Conservation (phyloP, 1,284 basidiomycete genomes). For the Leccinum fallax region DNA sequence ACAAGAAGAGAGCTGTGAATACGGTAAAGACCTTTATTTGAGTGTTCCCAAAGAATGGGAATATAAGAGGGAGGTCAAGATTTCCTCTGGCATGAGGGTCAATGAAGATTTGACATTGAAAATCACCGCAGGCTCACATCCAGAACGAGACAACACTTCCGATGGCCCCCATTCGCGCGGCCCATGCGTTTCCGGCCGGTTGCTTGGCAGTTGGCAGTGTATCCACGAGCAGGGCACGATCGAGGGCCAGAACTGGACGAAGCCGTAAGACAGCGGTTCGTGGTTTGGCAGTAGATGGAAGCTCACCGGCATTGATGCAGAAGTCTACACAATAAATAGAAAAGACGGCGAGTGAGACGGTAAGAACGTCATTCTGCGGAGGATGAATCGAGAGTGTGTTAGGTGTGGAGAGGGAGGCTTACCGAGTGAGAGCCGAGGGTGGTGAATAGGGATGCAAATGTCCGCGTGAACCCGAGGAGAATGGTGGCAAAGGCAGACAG, state of each 20-base stretch:
- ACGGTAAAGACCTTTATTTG: conserved; percentile 79
- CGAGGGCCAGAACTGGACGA: conserved; percentile 72
- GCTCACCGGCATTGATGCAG: conserved; percentile 82
- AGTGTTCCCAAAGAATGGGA: conserved; percentile 75
- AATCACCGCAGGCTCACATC: conserved; percentile 56
- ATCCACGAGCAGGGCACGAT: conserved; percentile 81
- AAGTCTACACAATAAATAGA: conserved; percentile 94
- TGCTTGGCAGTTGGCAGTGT: conserved; percentile 71
- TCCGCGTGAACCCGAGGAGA: conserved; percentile 82
- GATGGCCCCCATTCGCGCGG: conserved; percentile 83
- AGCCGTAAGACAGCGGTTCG: conserved; percentile 1
- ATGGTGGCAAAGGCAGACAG: conserved; percentile 78
- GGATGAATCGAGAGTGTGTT: background rate
- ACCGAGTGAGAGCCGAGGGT: conserved; percentile 40
- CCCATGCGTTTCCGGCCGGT: conserved; percentile 93
- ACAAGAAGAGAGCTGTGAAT: conserved; percentile 54
- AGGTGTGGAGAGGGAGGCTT: conserved; percentile 9
- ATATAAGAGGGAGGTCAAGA: conserved; percentile 62
- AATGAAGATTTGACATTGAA: background rate
- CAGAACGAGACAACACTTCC: conserved; percentile 87
- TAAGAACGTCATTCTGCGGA: conserved; percentile 61
- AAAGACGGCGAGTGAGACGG: conserved; percentile 80
- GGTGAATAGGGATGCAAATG: conserved; percentile 68
- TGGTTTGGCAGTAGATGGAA: background rate
- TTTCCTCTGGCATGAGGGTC: conserved; percentile 56